Conservation (phyloP, 2,329 filamentous ascomycete species). For the Epicoccum nigrum region DNA sequence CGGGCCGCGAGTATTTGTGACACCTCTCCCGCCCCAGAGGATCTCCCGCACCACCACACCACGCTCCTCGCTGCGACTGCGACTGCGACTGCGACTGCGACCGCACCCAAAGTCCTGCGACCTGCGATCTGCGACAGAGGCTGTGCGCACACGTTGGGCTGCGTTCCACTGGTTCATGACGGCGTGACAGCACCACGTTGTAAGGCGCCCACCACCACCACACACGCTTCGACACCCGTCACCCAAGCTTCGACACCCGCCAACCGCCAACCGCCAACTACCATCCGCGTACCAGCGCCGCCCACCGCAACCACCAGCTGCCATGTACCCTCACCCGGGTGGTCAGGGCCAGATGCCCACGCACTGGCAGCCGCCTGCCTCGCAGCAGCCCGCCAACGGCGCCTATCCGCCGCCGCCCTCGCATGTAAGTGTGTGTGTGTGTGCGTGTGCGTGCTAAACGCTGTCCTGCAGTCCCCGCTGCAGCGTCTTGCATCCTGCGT, state of each 20-base stretch:
- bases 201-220: constrained; percentile 18
- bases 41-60: constrained; percentile 31
- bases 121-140: constrained; percentile 3
- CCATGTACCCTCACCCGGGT: constrained; percentile 46
- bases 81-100: not conserved
- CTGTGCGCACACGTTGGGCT: constrained; percentile 12
- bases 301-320: not conserved
- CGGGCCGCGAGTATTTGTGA: constrained; percentile 42
- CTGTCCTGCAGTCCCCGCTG: not conserved
- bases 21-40: constrained; percentile 36
- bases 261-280: no score
- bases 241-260: constrained; percentile 4
- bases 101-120: not conserved
- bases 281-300: not conserved
- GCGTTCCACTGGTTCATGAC: constrained; percentile 33
- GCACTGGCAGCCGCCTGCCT: constrained; percentile 46
- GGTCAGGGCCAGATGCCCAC: constrained; percentile 48
- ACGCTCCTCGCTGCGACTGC: constrained; percentile 7
- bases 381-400: constrained; percentile 43
- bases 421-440: constrained; percentile 48
- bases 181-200: constrained; percentile 36
- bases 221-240: constrained; percentile 9
- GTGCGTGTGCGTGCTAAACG: no score
- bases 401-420: constrained; percentile 42
- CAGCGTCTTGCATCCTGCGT: not conserved